These are phyloP conservation scores for Endotrypanum monterogeii DNA, from an alignment of 208 protist genomes.

Conservation along the genomic window DNA sequence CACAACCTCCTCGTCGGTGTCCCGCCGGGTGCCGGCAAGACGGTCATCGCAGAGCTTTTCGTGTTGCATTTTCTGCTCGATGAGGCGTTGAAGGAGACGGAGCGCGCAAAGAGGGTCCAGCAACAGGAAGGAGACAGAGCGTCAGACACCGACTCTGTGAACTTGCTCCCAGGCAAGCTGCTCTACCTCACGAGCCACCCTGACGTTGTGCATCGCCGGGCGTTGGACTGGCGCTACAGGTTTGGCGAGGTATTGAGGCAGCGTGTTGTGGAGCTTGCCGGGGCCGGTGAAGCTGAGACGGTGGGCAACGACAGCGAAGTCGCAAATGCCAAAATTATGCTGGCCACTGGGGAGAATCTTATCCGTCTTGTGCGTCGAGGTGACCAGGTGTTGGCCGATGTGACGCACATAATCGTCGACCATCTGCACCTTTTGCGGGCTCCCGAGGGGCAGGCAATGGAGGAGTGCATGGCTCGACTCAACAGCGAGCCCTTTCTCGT, in stretches of 20 bases:
- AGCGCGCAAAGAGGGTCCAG: slow-evolving; percentile 8
- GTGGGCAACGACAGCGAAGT: slow-evolving; percentile 20
- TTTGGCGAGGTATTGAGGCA: slow-evolving; percentile 74
- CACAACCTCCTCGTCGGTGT: slow-evolving; percentile 96
- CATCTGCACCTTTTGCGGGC: slow-evolving; percentile 82
- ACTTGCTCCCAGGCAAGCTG: slow-evolving; percentile 44
- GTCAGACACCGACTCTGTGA: not conserved
- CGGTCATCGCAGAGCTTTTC: slow-evolving; percentile 86
- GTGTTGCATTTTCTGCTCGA: slow-evolving; percentile 79
- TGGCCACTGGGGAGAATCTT: slow-evolving; percentile 58
- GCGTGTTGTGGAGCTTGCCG: slow-evolving; percentile 50
- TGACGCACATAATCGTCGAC: slow-evolving; percentile 85
- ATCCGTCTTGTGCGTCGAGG: slow-evolving; percentile 52
- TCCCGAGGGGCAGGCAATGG: slow-evolving; percentile 71
- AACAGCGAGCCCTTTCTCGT: slow-evolving; percentile 66
- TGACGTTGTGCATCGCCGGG: slow-evolving; percentile 71
- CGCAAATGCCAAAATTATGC: slow-evolving; percentile 51
- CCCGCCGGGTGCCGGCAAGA: slow-evolving; percentile 97
- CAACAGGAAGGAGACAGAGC: not conserved
- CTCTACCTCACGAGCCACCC: slow-evolving; percentile 82
- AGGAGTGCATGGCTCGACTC: slow-evolving; percentile 87
- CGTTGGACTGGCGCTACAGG: slow-evolving; percentile 80
- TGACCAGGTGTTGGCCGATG: slow-evolving; percentile 38
- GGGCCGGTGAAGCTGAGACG: not conserved
- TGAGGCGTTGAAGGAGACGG: slow-evolving; percentile 38